These are phyloP conservation scores for Pezicula neosporulosa DNA, from an alignment of 2,329 filamentous ascomycete species.

Conservation along the genomic window DNA sequence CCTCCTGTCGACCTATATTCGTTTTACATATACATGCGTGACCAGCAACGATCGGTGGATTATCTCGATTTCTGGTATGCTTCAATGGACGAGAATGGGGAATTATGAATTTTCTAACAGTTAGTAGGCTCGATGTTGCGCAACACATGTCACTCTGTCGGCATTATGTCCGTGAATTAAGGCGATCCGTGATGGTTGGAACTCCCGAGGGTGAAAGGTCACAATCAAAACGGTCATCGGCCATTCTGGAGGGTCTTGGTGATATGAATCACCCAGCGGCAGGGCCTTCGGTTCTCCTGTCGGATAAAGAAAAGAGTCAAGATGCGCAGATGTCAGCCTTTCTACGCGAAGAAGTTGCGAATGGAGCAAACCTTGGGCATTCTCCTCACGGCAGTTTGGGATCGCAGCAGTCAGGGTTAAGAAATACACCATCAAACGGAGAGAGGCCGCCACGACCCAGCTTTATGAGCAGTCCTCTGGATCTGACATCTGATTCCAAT, in stretches of 20 bases:
- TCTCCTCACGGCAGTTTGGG: slow-evolving; percentile 46
- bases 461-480: slow-evolving; percentile 59
- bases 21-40: slow-evolving; percentile 99
- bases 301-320: slow-evolving; percentile 71
- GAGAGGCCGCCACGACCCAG: slow-evolving; percentile 41
- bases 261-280: slow-evolving; percentile 60
- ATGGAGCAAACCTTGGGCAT: slow-evolving; percentile 46
- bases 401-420: slow-evolving; percentile 26
- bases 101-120: slow-evolving; percentile 4
- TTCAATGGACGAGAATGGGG: not conserved
- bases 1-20: slow-evolving; percentile 96
- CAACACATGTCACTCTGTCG: slow-evolving; percentile 98
- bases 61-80: slow-evolving; percentile 96
- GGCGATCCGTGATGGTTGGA: slow-evolving; percentile 86
- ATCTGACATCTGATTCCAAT: slow-evolving; percentile 69
- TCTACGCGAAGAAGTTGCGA: slow-evolving; percentile 63
- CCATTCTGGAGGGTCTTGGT: slow-evolving; percentile 68
- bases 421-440: slow-evolving; percentile 45
- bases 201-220: slow-evolving; percentile 86
- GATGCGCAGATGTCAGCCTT: slow-evolving; percentile 92
- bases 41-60: slow-evolving; percentile 95
- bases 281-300: slow-evolving; percentile 59
- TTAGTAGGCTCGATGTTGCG: slow-evolving; percentile 88
- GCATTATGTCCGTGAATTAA: slow-evolving; percentile 93
- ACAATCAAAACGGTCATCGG: slow-evolving; percentile 77